A percentile compares a stretch with the other conserved stretches of the same genome.
phyloP scores from a whole-genome alignment of 1,284 basidiomycete species.

The Anthracocystis setariae region DNA sequence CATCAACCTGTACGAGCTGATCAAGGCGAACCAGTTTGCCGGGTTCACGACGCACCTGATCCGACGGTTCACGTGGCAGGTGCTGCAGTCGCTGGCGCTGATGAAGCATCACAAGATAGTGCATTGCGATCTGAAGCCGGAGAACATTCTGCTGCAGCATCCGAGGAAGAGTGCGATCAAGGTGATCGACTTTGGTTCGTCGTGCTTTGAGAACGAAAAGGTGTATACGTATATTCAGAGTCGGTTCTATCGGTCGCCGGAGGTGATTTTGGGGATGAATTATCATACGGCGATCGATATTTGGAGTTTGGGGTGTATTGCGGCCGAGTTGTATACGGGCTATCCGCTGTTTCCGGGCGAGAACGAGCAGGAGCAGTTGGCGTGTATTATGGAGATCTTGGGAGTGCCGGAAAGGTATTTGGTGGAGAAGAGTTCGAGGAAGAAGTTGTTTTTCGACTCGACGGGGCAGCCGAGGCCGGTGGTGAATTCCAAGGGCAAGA shows the following conservation, averaged over 20 bases:
- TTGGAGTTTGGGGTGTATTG: conserved; percentile 97
- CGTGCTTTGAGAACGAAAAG: conserved; percentile 98
- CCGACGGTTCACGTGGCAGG: conserved; percentile 94
- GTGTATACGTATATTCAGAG: conserved; percentile 98
- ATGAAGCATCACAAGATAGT: conserved; percentile 97
- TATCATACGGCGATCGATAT: conserved; percentile 80
- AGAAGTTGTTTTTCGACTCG: conserved; percentile 95
- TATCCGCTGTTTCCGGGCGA: conserved; percentile 99
- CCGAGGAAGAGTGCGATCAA: conserved; percentile 96
- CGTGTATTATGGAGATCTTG: conserved; percentile 99
- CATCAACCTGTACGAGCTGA: conserved; percentile 98
- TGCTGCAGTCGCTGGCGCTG: conserved; percentile 86
- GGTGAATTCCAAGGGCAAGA: conserved; percentile 94
- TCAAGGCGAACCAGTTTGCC: conserved; percentile 97
- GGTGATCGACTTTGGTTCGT: conserved; percentile 98
- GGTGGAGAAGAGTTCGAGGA: conserved; percentile 90
- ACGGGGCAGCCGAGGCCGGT: conserved; percentile 91
- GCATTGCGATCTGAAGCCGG: conserved; percentile 99
- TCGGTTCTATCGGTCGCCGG: conserved; percentile 95
- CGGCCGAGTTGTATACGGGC: conserved; percentile 97
- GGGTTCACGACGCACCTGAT: conserved; percentile 96
- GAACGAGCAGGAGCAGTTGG: conserved; percentile 92
- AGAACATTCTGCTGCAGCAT: conserved; percentile 95
- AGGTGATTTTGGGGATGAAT: conserved; percentile 69
- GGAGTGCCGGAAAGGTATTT: conserved; percentile 94